A percentile compares a stretch with the other conserved stretches of the same genome.
Evolutionary conservation across 2,329 filamentous ascomycete genomes (phyloP).

Genomic region (Verticillium zaregamsianum): DNA sequence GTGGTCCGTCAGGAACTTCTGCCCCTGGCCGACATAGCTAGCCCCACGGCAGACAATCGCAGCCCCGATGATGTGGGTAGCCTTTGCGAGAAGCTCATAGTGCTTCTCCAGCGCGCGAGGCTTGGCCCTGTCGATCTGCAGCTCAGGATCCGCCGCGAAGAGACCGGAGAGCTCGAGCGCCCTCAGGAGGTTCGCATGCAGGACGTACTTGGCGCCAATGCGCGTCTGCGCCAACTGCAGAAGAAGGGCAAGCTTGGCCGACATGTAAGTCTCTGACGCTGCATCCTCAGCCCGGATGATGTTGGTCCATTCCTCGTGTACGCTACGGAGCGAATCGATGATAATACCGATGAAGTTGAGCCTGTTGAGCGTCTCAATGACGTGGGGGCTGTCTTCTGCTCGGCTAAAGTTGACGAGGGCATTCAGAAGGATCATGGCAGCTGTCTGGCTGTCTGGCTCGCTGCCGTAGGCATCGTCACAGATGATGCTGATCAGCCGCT

Average conservation of each 20-base stretch:
- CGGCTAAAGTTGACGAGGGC: conserved; percentile 71
- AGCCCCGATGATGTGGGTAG: conserved; percentile 77
- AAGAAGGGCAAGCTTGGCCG: conserved; percentile 77
- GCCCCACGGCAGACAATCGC: conserved; percentile 77
- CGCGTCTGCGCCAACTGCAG: conserved; percentile 80
- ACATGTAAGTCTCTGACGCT: conserved; percentile 47
- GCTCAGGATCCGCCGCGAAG: conserved; percentile 86
- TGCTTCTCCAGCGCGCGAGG: conserved; percentile 70
- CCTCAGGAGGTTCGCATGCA: conserved; percentile 84
- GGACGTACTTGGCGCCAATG: conserved; percentile 77
- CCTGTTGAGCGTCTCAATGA: conserved; percentile 75
- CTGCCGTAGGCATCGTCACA: conserved; percentile 92
- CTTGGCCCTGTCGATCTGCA: conserved; percentile 74
- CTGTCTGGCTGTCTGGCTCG: conserved; percentile 75
- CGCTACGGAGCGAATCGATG: conserved; percentile 77
- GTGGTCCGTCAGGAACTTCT: conserved; percentile 77
- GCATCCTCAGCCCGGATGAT: conserved; percentile 40
- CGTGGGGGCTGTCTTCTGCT: conserved; percentile 65
- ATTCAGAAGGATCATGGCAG: conserved; percentile 80
- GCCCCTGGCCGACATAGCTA: conserved; percentile 77
- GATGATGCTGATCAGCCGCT: conserved; percentile 76
- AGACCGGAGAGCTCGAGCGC: conserved; percentile 77
- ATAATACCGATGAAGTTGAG: conserved; percentile 90
- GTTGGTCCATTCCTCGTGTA: conserved; percentile 68
- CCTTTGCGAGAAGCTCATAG: conserved; percentile 75